Percentiles rank a stretch among this genome's conserved stretches.
Conservation (phyloP, 2,329 filamentous ascomycete species). For the Grosmannia penicillata region DNA sequence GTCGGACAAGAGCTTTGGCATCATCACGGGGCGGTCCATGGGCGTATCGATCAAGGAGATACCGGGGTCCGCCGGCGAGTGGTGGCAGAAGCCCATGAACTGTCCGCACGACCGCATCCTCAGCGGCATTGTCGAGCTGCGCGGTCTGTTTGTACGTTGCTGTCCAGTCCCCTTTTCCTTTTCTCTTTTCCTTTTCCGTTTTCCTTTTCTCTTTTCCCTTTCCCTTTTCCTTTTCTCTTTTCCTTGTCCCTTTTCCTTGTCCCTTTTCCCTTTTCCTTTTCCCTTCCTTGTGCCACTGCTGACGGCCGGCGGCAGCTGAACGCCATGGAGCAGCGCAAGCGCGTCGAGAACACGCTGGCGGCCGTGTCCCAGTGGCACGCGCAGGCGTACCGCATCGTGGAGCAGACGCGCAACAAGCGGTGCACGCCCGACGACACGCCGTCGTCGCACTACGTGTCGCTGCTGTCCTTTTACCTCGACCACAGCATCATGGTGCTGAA, state of each 20-base stretch:
- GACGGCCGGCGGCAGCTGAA: constrained; percentile 3
- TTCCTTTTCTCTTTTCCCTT: neutral
- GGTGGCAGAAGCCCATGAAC: constrained; percentile 11
- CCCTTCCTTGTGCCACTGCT: neutral
- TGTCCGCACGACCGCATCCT: constrained; percentile 12
- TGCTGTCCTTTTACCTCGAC: constrained; percentile 13
- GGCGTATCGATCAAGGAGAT: constrained; percentile 9
- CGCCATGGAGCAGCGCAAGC: constrained; percentile 9
- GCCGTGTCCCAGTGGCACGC: constrained; percentile 12
- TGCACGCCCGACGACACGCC: constrained; percentile 4
- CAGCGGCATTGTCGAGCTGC: constrained; percentile 12
- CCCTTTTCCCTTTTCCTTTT: neutral
- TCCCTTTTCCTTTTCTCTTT: neutral
- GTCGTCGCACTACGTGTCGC: constrained; percentile 5
- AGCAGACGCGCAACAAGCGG: constrained; percentile 8
- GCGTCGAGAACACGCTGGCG: constrained; percentile 8
- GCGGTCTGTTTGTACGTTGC: constrained; percentile 9
- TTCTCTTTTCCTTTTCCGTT: neutral
- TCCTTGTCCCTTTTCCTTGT: no score
- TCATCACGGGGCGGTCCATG: constrained; percentile 11
- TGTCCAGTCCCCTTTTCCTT: neutral
- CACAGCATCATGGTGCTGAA: constrained; percentile 15
- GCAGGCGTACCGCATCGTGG: constrained; percentile 8
- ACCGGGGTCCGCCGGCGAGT: constrained; percentile 7
- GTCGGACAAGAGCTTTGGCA: constrained; percentile 11